These are phyloP conservation scores for Cynara cardunculus DNA, from an alignment of 129 eudicot species.

Conservation along the genomic window DNA sequence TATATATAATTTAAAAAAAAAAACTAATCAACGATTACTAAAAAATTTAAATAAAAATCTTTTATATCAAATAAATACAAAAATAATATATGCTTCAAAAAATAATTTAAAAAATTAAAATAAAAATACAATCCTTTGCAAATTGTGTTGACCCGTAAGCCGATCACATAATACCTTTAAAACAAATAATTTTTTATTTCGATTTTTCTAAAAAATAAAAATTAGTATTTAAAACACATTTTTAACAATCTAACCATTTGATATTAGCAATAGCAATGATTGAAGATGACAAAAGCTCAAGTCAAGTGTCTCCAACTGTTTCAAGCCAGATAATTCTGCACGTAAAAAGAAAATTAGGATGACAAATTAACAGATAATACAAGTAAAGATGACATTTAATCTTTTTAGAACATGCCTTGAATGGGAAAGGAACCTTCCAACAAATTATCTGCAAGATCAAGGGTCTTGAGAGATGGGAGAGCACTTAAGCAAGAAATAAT, in stretches of 20 bases:
- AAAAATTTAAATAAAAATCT: too few relatives aligned
- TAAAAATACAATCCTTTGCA: neutral
- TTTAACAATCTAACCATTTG: neutral
- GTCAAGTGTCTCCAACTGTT: neutral
- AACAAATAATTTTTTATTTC: too few relatives aligned
- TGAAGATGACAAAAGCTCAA: neutral
- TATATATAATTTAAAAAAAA: too few relatives aligned
- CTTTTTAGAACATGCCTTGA: neutral
- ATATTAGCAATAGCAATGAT: neutral
- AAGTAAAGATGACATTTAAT: too few relatives aligned
- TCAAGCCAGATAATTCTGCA: constrained; percentile 5
- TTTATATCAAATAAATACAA: too few relatives aligned
- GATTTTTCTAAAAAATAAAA: too few relatives aligned
- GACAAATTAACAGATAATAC: neutral
- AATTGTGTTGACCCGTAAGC: neutral
- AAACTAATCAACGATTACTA: too few relatives aligned
- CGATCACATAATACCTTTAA: neutral
- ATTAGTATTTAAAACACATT: too few relatives aligned
- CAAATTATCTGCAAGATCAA: neutral
- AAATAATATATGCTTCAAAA: too few relatives aligned
- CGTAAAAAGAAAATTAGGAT: neutral
- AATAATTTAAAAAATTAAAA: too few relatives aligned
- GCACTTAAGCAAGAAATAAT: constrained; percentile 1
- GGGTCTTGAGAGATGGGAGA: neutral
- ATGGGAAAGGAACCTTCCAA: constrained; percentile 1